A percentile compares a stretch with the other conserved stretches of the same genome.
phyloP scores from a whole-genome alignment of 805 yeast species.

The Starmerella floricola region DNA sequence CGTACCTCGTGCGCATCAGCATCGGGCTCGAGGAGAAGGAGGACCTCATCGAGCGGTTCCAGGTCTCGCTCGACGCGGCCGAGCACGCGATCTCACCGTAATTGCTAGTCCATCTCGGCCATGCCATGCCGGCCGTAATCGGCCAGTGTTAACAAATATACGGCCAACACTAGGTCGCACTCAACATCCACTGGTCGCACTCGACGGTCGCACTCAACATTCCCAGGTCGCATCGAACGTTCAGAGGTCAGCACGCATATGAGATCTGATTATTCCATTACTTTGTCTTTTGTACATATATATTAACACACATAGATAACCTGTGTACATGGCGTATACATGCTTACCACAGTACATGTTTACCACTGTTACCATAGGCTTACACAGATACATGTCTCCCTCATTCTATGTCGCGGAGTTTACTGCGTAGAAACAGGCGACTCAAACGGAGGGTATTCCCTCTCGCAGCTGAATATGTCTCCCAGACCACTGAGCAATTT shows the following conservation, averaged over 20 bases:
- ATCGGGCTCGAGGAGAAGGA: conserved; percentile 70
- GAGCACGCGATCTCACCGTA: conserved; percentile 12
- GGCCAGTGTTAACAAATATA: too few relatives aligned
- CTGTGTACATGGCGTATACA: too few relatives aligned
- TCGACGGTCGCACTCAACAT: too few relatives aligned
- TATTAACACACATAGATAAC: too few relatives aligned
- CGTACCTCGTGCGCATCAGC: conserved; percentile 64
- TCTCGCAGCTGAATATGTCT: conserved; percentile 16
- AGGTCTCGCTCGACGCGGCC: conserved; percentile 37
- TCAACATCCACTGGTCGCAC: too few relatives aligned
- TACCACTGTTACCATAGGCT: not conserved
- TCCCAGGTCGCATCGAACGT: too few relatives aligned
- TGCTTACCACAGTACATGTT: too few relatives aligned
- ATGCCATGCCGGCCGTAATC: too few relatives aligned
- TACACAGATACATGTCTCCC: conserved; percentile 10
- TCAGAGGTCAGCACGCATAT: not conserved
- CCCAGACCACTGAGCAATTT: not conserved
- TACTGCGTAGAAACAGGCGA: conserved; percentile 13
- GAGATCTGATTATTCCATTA: not conserved
- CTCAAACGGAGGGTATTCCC: conserved; percentile 20
- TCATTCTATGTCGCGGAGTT: conserved; percentile 19
- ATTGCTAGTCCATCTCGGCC: too few relatives aligned
- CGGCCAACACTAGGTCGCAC: too few relatives aligned
- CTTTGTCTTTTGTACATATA: not conserved
- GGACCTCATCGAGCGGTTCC: conserved; percentile 41